phyloP scores from a whole-genome alignment of 768 basidiomycete genomes.

The Stropharia rugosoannulata region DNA sequence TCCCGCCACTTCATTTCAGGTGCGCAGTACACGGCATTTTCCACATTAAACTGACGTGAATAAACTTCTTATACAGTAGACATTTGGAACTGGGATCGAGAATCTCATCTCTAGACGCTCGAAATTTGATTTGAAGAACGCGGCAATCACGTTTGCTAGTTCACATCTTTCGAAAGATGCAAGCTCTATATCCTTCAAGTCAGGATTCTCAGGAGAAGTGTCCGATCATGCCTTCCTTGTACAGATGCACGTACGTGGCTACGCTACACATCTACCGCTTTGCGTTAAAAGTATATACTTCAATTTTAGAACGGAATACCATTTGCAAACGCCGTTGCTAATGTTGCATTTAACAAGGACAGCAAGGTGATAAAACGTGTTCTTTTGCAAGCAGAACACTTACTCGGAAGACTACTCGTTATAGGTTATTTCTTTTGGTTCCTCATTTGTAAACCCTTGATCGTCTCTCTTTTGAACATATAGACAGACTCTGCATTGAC shows the following conservation, averaged over 20 bases:
- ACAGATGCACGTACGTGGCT: slow-evolving; percentile 10
- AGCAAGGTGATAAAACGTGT: slow-evolving; percentile 27
- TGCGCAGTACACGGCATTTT: slow-evolving; percentile 4
- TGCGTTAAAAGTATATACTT: neutral
- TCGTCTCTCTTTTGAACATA: slow-evolving; percentile 1
- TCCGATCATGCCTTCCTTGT: slow-evolving; percentile 19
- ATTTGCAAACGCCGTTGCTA: slow-evolving; percentile 41
- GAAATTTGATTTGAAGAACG: slow-evolving; percentile 10
- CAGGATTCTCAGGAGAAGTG: slow-evolving; percentile 26
- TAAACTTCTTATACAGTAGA: neutral
- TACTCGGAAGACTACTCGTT: neutral
- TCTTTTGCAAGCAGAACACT: neutral
- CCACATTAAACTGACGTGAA: neutral
- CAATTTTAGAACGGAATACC: slow-evolving; percentile 26
- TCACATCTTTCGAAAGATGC: slow-evolving; percentile 9
- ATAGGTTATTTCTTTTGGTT: slow-evolving; percentile 37
- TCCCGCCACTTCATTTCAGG: slow-evolving; percentile 34
- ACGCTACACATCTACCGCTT: neutral
- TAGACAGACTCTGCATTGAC: too few species aligned
- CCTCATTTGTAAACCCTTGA: slow-evolving; percentile 46
- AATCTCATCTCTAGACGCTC: slow-evolving; percentile 10
- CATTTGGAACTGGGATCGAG: slow-evolving; percentile 13
- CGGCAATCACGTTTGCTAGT: slow-evolving; percentile 10
- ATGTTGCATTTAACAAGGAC: slow-evolving; percentile 40
- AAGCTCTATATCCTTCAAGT: slow-evolving; percentile 11